Evolutionary conservation across 176 grass and related monocot species (phyloP), one percentile per base, ranked within the genome.

Genomic region (Eremochloa ophiuroides): DNA sequence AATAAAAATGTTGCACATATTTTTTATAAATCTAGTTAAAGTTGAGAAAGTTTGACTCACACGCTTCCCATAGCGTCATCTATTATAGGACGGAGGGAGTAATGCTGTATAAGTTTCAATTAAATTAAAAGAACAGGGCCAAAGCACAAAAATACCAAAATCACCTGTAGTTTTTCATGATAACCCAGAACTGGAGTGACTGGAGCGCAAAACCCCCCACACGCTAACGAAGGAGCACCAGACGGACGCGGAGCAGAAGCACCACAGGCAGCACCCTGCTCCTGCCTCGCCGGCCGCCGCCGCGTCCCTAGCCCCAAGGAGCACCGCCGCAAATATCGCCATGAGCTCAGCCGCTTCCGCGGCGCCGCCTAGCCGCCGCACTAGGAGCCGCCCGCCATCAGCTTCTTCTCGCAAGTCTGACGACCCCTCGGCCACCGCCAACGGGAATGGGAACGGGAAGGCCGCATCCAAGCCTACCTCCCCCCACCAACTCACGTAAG

Each of bases 381-480:
- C 73, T 0, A 73, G 88, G 9, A 78, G 73, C 66, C 73, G 73
- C 2, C 83, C 73, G 38, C 88, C 89, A 23, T 83, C 89, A 13
- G 68, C 86, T 9, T 87, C 83, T 11, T 88, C 85, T 13, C 82
- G 85, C 74, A 94, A 60, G 83, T 88, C 67, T 22, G 92, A 88
- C 13, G 56, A 80, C 65, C 73, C 80, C 29, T 61, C 75, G 20
- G 73, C 86, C 88, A 73, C 80, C 78, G 39, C 76, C 77, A 79
- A 79, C 29, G 76, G 76, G n/a, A 71, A 76, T 50, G 74, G 77
- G 22, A 90, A 91, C 72, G 90, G 80, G 80, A 92, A 90, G 71
- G 39, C 47, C 68, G 34, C 85, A 59, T 15, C 92, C n/a, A 97
- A 92, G 63, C 68, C 78, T 17, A 39, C 42, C 33, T 94, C 85